phyloP scores from a whole-genome alignment of 2,329 filamentous ascomycete species.

The Plenodomus lindquistii region DNA sequence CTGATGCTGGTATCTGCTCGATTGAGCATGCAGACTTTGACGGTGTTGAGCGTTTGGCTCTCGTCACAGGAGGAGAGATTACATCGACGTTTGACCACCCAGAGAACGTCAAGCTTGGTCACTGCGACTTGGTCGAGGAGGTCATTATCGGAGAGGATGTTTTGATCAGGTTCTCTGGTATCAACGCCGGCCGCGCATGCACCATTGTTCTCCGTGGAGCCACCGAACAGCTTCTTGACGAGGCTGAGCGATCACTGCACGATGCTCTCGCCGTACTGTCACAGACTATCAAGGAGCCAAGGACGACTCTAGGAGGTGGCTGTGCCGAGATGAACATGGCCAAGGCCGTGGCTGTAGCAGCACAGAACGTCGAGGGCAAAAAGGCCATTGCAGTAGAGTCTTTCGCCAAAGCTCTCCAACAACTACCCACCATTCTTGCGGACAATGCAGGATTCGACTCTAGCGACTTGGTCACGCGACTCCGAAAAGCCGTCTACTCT shows the following conservation, averaged over 20 bases:
- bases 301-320: conserved; percentile 91
- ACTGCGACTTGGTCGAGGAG: conserved; percentile 95
- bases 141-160: conserved; percentile 98
- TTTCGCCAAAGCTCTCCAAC: conserved; percentile 85
- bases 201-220: conserved; percentile 95
- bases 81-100: conserved; percentile 97
- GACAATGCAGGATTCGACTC: conserved; percentile 98
- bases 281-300: conserved; percentile 92
- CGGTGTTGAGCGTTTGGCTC: conserved; percentile 89
- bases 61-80: conserved; percentile 97
- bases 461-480: conserved; percentile 85
- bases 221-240: conserved; percentile 94
- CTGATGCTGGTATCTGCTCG: conserved; percentile 95
- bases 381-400: conserved; percentile 90
- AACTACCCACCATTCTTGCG: conserved; percentile 93
- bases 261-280: conserved; percentile 95
- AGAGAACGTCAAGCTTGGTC: conserved; percentile 92
- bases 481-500: conserved; percentile 93
- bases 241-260: conserved; percentile 93
- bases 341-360: conserved; percentile 92
- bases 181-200: conserved; percentile 90
- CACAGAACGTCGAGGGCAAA: conserved; percentile 94
- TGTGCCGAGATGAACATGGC: conserved; percentile 99
- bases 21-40: conserved; percentile 99
- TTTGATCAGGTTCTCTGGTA: conserved; percentile 94